Conservation (phyloP, 495 filamentous ascomycete species). For the Monascus purpureus region DNA sequence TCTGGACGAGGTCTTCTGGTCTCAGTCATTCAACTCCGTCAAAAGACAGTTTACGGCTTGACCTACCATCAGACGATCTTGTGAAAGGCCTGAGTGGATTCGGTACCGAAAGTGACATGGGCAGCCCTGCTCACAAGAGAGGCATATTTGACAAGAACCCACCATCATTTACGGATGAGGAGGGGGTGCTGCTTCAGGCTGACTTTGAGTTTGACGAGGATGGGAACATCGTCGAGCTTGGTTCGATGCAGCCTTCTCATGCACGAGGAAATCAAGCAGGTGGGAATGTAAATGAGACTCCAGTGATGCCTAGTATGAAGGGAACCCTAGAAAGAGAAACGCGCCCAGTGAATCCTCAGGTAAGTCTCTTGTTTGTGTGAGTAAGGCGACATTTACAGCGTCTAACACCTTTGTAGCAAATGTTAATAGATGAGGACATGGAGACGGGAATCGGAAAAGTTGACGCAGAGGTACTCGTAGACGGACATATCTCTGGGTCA, state of each 20-base stretch:
- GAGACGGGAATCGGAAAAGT: not conserved
- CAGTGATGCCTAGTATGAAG: constrained; percentile 5
- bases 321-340: not conserved
- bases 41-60: constrained; percentile 15
- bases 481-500: too few relatives aligned
- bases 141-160: constrained; percentile 7
- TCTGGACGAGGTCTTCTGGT: constrained; percentile 16
- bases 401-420: not conserved
- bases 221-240: constrained; percentile 40
- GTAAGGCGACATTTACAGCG: too few relatives aligned
- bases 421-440: constrained; percentile 1
- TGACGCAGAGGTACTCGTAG: too few relatives aligned
- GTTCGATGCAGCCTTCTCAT: constrained; percentile 2
- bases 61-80: constrained; percentile 17
- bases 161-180: constrained; percentile 25
- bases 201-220: constrained; percentile 54
- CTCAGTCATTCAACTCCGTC: constrained; percentile 18
- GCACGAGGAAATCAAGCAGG: not conserved
- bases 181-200: constrained; percentile 40
- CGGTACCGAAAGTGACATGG: constrained; percentile 9
- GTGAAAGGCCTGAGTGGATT: constrained; percentile 9
- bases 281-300: constrained; percentile 18
- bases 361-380: constrained; percentile 10
- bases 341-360: constrained; percentile 10
- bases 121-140: constrained; percentile 12